Conservation (phyloP, 2,329 filamentous ascomycete genomes). For the Aspergillus brunneoviolaceus region DNA sequence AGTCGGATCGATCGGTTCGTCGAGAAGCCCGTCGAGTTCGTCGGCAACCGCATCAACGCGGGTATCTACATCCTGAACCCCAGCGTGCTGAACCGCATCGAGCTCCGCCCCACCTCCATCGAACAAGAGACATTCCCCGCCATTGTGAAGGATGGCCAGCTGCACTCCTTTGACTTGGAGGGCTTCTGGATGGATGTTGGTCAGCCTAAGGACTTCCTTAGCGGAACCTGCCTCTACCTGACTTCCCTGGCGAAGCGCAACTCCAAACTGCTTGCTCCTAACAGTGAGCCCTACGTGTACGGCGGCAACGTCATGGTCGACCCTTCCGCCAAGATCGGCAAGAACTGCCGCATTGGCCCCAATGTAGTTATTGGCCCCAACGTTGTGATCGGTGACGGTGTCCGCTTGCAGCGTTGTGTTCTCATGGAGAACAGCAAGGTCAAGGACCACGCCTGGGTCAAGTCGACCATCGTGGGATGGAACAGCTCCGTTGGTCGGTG, state of each 20-base stretch:
- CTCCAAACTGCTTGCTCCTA: constrained; percentile 76
- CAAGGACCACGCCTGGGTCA: constrained; percentile 98
- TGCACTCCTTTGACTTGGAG: constrained; percentile 95
- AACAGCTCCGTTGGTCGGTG: constrained; percentile 94
- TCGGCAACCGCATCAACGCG: constrained; percentile 97
- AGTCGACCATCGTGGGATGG: constrained; percentile 98
- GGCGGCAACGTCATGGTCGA: constrained; percentile 96
- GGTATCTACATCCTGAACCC: constrained; percentile 98
- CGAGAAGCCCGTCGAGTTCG: constrained; percentile 98
- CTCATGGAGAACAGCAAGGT: constrained; percentile 86
- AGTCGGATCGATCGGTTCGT: constrained; percentile 97
- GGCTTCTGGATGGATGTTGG: constrained; percentile 99
- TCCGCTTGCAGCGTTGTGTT: constrained; percentile 89
- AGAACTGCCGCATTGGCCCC: constrained; percentile 96
- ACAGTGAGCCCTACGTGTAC: constrained; percentile 76
- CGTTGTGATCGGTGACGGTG: constrained; percentile 89
- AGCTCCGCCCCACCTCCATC: constrained; percentile 93
- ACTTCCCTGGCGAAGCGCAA: constrained; percentile 87
- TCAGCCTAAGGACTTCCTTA: constrained; percentile 97
- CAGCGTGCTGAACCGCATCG: constrained; percentile 83
- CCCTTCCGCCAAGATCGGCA: constrained; percentile 90
- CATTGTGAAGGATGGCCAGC: constrained; percentile 81
- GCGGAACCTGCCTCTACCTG: constrained; percentile 93
- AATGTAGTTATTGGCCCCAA: constrained; percentile 95
- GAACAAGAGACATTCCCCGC: constrained; percentile 98